phyloP scores from a whole-genome alignment of 2,329 filamentous ascomycete species.

The Didymosphaeria variabile region DNA sequence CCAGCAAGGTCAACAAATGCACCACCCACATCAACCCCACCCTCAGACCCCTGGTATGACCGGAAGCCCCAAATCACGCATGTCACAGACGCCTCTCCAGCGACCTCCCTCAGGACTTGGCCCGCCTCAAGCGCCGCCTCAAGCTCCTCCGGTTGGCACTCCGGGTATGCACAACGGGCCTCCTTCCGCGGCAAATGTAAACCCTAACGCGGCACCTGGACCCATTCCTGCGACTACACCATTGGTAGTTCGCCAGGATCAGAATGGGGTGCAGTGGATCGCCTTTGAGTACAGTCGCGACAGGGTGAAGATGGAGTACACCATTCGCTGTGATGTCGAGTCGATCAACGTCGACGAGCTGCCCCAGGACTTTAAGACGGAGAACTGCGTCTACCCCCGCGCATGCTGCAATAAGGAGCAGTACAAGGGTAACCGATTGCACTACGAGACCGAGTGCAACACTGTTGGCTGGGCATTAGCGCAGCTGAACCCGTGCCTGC shows the following conservation, averaged over 20 bases:
- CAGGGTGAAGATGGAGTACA: slow-evolving; percentile 99
- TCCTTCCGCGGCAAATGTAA: slow-evolving; percentile 65
- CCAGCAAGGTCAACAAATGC: slow-evolving; percentile 53
- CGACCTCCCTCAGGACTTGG: slow-evolving; percentile 62
- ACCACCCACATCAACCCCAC: slow-evolving; percentile 53
- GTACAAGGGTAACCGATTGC: slow-evolving; percentile 92
- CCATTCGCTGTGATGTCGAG: slow-evolving; percentile 96
- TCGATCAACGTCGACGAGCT: slow-evolving; percentile 92
- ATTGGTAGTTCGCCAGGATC: slow-evolving; percentile 90
- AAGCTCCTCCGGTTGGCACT: slow-evolving; percentile 52
- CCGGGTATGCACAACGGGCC: slow-evolving; percentile 52
- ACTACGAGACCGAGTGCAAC: slow-evolving; percentile 99
- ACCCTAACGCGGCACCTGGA: slow-evolving; percentile 90
- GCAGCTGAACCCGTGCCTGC: slow-evolving; percentile 87
- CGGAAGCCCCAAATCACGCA: slow-evolving; percentile 64
- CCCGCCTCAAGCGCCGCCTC: slow-evolving; percentile 50
- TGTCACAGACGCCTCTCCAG: slow-evolving; percentile 63
- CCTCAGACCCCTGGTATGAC: slow-evolving; percentile 67
- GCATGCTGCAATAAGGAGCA: slow-evolving; percentile 95
- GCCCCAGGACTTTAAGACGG: slow-evolving; percentile 89
- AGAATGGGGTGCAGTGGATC: slow-evolving; percentile 98
- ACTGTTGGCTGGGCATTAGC: slow-evolving; percentile 99
- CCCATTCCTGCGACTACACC: slow-evolving; percentile 97
- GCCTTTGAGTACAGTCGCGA: slow-evolving; percentile 98
- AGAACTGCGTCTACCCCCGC: slow-evolving; percentile 97